phyloP scores from a whole-genome alignment of 495 filamentous ascomycete species.

The Elasticomyces elasticus region DNA sequence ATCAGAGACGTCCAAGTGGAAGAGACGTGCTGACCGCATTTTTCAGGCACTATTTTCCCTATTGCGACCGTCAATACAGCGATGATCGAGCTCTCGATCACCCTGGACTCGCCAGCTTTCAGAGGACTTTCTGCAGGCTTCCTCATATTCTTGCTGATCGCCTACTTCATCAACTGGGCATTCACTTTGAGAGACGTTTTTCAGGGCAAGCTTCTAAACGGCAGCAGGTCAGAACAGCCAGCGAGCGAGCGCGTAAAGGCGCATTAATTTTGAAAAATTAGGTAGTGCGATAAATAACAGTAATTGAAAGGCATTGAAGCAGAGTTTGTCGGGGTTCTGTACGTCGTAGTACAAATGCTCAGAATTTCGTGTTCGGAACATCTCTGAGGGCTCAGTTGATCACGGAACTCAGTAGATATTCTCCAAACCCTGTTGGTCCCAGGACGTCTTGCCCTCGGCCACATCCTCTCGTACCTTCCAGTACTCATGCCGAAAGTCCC shows the following conservation, averaged over 20 bases:
- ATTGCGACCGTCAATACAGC: slow-evolving; percentile 6
- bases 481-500: slow-evolving; percentile 80
- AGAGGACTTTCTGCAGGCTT: neutral
- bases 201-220: slow-evolving; percentile 5
- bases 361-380: no score
- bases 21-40: neutral
- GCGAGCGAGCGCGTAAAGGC: slow-evolving; percentile 1
- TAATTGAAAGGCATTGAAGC: no score
- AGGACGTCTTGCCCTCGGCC: slow-evolving; percentile 39
- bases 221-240: neutral
- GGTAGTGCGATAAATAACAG: no score
- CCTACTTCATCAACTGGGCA: slow-evolving; percentile 9
- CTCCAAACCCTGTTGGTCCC: slow-evolving; percentile 47
- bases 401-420: slow-evolving; percentile 52
- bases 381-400: no score
- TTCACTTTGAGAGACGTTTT: slow-evolving; percentile 10
- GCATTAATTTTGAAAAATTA: no score
- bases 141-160: slow-evolving; percentile 6
- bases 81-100: slow-evolving; percentile 1
- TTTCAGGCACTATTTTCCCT: neutral
- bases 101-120: slow-evolving; percentile 8
- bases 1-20: neutral
- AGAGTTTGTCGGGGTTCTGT: no score
- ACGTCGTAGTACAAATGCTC: no score
- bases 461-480: slow-evolving; percentile 61